Evolutionary conservation across 2,329 filamentous ascomycete genomes (phyloP), one percentile per base, ranked within the genome.

Genomic region (Botryosphaeria agaves): DNA sequence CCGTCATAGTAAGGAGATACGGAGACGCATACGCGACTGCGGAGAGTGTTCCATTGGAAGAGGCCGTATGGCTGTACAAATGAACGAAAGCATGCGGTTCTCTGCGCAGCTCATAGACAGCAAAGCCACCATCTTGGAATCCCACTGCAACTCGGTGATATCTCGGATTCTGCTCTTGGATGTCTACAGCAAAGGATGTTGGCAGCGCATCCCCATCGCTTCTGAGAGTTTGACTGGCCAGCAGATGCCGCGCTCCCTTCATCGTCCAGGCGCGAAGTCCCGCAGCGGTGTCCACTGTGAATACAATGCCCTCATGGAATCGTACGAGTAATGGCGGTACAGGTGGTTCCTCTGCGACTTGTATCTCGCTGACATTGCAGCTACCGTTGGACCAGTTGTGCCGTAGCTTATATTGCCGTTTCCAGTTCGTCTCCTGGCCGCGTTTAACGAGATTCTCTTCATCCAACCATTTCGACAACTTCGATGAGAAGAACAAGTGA

Each of bases 321-420:
- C 80, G 82, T 28, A 85, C 79, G 5, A 94, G 58, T 21, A 84
- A 49, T 2, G 65, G 64, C 21, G 79, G 60, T 49, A 73, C 46
- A 32, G 61, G 55, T 2, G 59, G 52, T 26, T 55, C 41, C 34
- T 64, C 57, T 31, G 63, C 57, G 15, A 83, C 66, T 26, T 73
- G 64, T 18, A 94, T 69, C 51, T 92, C 80, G 20, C 78, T 74
- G 8, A 93, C 72, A 21, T 71, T 76, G 44, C 83, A 92, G 40
- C 70, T 74, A 1, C 87, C 89, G 37, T 66, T 71, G 1, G 79
- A 70, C 89, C 89, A 95, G 55, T 95, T 95, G 48, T 93, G 79
- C 27, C 81, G 69, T 29, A 94, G 62, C 44, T 77, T 82, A 53
- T 91, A 95, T 44, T 89, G 79, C 36, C 70, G 68, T 58, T 91